Percentiles rank a stretch among this genome's conserved stretches.
These are phyloP conservation scores for Diaporthe citriasiana DNA, from an alignment of 2,329 filamentous ascomycete species.

Conservation along the genomic window DNA sequence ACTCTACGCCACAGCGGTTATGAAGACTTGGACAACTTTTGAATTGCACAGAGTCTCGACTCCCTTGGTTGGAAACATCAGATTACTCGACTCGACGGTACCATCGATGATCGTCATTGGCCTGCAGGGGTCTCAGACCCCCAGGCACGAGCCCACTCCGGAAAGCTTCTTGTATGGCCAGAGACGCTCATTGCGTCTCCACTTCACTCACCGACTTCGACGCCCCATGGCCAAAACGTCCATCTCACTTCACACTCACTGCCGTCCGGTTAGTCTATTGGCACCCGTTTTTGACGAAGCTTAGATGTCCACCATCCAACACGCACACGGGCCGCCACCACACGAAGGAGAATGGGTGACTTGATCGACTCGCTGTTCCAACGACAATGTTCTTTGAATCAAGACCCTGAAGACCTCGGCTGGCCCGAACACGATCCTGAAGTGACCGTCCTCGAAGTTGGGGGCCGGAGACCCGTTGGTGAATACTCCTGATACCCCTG, in stretches of 20 bases:
- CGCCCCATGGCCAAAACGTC: conserved; percentile 26
- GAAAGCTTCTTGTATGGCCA: conserved; percentile 34
- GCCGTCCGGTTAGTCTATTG: conserved; percentile 20
- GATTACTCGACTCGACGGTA: conserved; percentile 7
- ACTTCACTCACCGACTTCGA: conserved; percentile 37
- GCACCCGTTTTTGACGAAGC: conserved; percentile 26
- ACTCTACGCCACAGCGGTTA: not conserved
- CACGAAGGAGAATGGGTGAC: conserved; percentile 39
- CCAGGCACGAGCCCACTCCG: conserved; percentile 27
- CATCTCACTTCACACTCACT: conserved; percentile 18
- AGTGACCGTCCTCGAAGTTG: conserved; percentile 39
- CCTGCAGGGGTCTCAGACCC: conserved; percentile 26
- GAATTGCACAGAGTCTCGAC: not conserved
- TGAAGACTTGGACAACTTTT: not conserved
- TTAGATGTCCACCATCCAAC: conserved; percentile 34
- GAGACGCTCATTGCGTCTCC: conserved; percentile 33
- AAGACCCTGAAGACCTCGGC: conserved; percentile 37
- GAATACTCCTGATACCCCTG: conserved; percentile 25
- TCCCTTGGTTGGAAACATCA: not conserved
- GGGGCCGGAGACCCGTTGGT: conserved; percentile 38
- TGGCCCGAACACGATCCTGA: conserved; percentile 28
- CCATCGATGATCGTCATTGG: conserved; percentile 26
- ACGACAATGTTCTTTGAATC: conserved; percentile 36
- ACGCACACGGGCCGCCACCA: conserved; percentile 32
- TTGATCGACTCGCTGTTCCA: conserved; percentile 37